Base-by-base conservation (phyloP, 2,329 filamentous ascomycete genomes). In the Cladosporium sp. region DNA sequence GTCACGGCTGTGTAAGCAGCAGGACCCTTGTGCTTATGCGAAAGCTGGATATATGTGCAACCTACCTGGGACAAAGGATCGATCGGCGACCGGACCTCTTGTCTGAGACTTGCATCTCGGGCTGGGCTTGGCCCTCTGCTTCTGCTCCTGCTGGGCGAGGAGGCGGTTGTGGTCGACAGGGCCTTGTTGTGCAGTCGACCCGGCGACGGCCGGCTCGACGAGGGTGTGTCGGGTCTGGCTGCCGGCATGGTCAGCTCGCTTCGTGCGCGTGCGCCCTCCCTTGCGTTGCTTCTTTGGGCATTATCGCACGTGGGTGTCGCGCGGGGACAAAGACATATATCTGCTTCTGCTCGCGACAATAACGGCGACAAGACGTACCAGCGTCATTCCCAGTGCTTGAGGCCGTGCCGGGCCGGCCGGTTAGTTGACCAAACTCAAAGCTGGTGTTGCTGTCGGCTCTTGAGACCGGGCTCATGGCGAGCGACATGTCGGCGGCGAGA, bases 1-100 rank as follows among this genome's bases (percentile, higher is more conserved):
- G 61, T 55, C 52, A 55, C 58, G 60, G 57, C 60, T 64, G 64
- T 58, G 64, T 60, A 28, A 51, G 56, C 45, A 43, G 43, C n/a
- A 2, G 30, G 6, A 50, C 30, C 47, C 47, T 50, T 50, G 47
- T 9, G 30, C 47, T 50, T 50, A 36, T 37, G 47, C 30, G 47
- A 19, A 20, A 28, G 47, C n/a, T 20, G 30, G 22, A 22, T n/a
- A 50, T 9, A 39, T 20, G 49, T 51, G 30, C 11, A 9, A 50
- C 80, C 64, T 80, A 88, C 85, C 74, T 88, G 84, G 54, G 86
- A 88, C 63, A 88, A 76, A 59, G 86, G 86, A 72, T 89, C 86
- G 62, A 88, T 86, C 25, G 78, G 78, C 55, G 80, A 77, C 28
- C 67, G 64, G 55, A 69, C 69, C 54, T 75, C 71, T 54, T n/a